Percentiles rank a stretch among this genome's conserved stretches.
Evolutionary conservation across 2,329 filamentous ascomycete species (phyloP).

Genomic region (Aspergillus transmontanensis): DNA sequence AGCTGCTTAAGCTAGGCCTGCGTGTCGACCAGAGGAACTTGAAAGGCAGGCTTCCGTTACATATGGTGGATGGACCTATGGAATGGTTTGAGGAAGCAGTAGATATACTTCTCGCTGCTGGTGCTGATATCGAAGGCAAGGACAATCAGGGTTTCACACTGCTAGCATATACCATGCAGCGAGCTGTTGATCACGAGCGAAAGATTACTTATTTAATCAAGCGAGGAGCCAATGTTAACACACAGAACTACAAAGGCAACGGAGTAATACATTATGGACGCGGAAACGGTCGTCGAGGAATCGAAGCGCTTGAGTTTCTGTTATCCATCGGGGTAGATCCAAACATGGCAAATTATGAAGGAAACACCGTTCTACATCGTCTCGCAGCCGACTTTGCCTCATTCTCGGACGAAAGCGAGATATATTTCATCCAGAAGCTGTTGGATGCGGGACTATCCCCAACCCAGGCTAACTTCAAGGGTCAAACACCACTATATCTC

Average conservation of each 20-base stretch:
- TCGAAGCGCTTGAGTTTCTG: constrained; percentile 13
- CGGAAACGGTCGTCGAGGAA: background rate
- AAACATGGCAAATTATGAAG: constrained; percentile 15
- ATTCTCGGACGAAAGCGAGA: constrained; percentile 2
- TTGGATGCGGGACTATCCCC: constrained; percentile 3
- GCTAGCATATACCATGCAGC: constrained; percentile 4
- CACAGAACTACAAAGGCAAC: constrained; percentile 21
- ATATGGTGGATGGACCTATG: background rate
- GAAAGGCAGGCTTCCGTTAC: constrained; percentile 6
- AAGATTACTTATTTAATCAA: constrained; percentile 9
- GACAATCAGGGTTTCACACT: constrained; percentile 18
- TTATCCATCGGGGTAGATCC: constrained; percentile 18
- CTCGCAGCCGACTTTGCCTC: constrained; percentile 14
- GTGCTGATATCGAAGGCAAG: constrained; percentile 20
- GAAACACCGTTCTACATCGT: constrained; percentile 19
- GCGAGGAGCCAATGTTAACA: constrained; percentile 19
- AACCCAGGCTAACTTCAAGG: constrained; percentile 12
- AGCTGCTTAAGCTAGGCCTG: constrained; percentile 6
- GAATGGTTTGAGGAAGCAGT: background rate
- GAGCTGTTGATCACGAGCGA: constrained; percentile 1
- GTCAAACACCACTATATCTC: constrained; percentile 20
- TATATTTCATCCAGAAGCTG: background rate
- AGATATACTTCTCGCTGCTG: constrained; percentile 11
- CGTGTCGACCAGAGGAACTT: constrained; percentile 2
- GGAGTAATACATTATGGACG: constrained; percentile 14